Evolutionary conservation across 1,284 basidiomycete genomes (phyloP).

Genomic region (Volvariella volvacea): DNA sequence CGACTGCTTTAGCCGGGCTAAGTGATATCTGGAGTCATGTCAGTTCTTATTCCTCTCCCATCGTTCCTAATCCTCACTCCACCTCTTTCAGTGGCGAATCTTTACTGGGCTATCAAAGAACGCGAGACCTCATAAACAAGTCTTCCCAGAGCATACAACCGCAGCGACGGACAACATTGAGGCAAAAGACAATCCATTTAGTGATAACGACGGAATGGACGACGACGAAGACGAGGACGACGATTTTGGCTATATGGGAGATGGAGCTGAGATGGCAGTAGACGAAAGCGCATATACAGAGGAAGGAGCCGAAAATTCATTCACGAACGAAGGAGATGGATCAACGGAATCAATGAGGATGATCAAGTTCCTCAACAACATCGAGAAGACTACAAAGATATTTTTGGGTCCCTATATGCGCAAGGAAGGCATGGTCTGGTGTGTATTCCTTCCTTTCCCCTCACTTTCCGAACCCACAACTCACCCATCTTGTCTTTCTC

Average conservation of each 20-base stretch:
- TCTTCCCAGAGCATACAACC: constrained; percentile 25
- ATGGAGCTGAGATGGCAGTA: neutral
- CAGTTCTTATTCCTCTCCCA: constrained; percentile 10
- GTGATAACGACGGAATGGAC: constrained; percentile 14
- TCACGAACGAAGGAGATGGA: constrained; percentile 8
- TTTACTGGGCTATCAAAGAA: constrained; percentile 39
- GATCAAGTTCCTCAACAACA: constrained; percentile 46
- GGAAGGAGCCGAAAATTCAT: constrained; percentile 9
- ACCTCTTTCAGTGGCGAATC: constrained; percentile 41
- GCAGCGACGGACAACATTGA: constrained; percentile 14
- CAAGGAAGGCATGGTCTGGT: constrained; percentile 61
- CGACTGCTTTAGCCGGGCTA: constrained; percentile 31
- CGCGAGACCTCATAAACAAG: constrained; percentile 10
- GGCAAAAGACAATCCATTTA: constrained; percentile 12
- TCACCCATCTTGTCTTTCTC: constrained; percentile 5
- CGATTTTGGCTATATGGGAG: neutral
- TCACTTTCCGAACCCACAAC: neutral
- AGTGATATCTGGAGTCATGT: constrained; percentile 59
- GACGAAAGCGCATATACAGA: neutral
- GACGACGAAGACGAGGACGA: constrained; percentile 13
- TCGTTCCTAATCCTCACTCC: neutral
- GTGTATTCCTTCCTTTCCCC: constrained; percentile 11
- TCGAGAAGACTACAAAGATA: constrained; percentile 42
- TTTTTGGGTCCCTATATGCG: constrained; percentile 64
- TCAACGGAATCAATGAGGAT: constrained; percentile 5